phyloP scores from a whole-genome alignment of 2,329 filamentous ascomycete species.

The Rutstroemia sp. region DNA sequence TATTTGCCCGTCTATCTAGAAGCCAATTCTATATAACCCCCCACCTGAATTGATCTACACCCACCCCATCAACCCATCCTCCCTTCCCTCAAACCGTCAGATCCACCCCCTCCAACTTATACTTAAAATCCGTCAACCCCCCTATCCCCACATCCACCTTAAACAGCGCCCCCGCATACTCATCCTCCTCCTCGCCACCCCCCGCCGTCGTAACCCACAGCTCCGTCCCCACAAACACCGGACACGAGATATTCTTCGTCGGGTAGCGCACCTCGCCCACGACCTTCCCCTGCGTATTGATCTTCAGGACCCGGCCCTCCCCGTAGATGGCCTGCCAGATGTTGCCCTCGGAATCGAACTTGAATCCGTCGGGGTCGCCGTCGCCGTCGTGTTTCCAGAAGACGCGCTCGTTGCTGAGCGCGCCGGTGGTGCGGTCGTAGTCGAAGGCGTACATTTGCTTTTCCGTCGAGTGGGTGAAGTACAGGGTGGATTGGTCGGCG shows the following conservation, averaged over 20 bases:
- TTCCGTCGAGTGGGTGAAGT: conserved; percentile 72
- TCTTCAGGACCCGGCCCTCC: conserved; percentile 65
- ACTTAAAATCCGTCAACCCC: conserved; percentile 57
- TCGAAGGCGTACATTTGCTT: conserved; percentile 67
- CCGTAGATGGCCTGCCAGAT: conserved; percentile 88
- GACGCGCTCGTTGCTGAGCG: conserved; percentile 59
- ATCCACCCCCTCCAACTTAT: conserved; percentile 36
- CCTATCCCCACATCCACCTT: conserved; percentile 67
- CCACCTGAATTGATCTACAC: not conserved
- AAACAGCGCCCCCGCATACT: conserved; percentile 65
- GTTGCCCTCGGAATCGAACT: conserved; percentile 75
- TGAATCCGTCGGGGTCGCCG: conserved; percentile 76
- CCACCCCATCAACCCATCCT: not conserved
- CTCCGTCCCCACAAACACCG: conserved; percentile 66
- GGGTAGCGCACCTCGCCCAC: conserved; percentile 70
- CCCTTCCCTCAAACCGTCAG: not conserved
- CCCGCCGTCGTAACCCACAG: conserved; percentile 73
- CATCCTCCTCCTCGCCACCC: conserved; percentile 56
- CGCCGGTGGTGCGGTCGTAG: conserved; percentile 57
- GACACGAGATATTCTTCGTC: conserved; percentile 73
- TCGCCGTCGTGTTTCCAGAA: conserved; percentile 60
- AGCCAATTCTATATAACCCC: not conserved
- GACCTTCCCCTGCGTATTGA: conserved; percentile 57
- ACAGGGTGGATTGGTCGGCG: conserved; percentile 55
- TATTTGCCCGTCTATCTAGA: no score